These are phyloP conservation scores for Debaryomyces nepalensis DNA, from an alignment of 1,139 yeast genomes.

Conservation along the genomic window DNA sequence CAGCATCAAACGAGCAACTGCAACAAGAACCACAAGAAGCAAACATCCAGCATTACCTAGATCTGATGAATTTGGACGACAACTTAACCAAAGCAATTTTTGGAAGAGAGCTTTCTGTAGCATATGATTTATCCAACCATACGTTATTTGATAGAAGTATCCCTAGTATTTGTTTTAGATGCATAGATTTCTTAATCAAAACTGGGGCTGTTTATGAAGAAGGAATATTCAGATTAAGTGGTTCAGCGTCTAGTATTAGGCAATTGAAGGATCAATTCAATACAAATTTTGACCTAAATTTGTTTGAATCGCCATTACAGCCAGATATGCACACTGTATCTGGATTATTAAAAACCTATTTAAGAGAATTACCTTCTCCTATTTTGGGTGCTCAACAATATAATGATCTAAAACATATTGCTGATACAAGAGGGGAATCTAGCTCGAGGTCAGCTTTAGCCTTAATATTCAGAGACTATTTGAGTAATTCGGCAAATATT, in stretches of 20 bases:
- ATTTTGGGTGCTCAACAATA: constrained; percentile 60
- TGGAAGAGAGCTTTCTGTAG: constrained; percentile 65
- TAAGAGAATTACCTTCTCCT: constrained; percentile 70
- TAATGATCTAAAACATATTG: constrained; percentile 35
- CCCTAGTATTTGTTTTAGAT: constrained; percentile 80
- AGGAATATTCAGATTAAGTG: constrained; percentile 90
- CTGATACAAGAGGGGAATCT: constrained; percentile 24
- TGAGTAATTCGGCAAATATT: constrained; percentile 30
- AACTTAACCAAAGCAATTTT: constrained; percentile 52
- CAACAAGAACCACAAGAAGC: constrained; percentile 19
- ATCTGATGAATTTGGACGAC: constrained; percentile 45
- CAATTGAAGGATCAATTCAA: constrained; percentile 73
- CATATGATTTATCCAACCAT: constrained; percentile 55
- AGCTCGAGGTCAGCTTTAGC: constrained; percentile 32
- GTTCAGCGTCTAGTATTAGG: constrained; percentile 81
- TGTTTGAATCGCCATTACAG: constrained; percentile 44
- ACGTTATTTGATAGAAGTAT: constrained; percentile 51
- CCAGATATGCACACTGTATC: constrained; percentile 79
- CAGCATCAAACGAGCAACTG: constrained; percentile 8
- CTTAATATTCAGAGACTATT: constrained; percentile 34
- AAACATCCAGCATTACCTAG: constrained; percentile 42
- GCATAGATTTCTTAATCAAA: constrained; percentile 68
- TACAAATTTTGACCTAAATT: constrained; percentile 67
- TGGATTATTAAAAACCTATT: constrained; percentile 73
- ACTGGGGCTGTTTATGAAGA: constrained; percentile 82